phyloP scores from a whole-genome alignment of 1,284 basidiomycete species.

The Boletus sp. region DNA sequence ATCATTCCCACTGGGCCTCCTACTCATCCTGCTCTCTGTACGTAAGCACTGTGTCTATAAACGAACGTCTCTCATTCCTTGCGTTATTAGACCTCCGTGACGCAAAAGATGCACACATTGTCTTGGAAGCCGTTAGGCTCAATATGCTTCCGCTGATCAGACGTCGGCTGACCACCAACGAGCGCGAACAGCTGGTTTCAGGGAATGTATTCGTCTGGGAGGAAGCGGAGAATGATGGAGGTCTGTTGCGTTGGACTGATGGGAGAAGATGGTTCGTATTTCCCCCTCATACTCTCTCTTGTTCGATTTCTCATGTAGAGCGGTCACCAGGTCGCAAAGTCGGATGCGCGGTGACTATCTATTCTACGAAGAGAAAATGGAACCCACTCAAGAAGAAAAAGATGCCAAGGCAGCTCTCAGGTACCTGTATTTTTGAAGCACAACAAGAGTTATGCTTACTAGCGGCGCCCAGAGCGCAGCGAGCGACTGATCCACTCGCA shows the following conservation, averaged over 20 bases:
- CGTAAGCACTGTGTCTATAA: slow-evolving; percentile 20
- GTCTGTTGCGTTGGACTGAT: slow-evolving; percentile 73
- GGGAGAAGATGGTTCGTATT: slow-evolving; percentile 60
- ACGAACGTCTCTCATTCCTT: slow-evolving; percentile 13
- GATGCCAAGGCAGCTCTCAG: slow-evolving; percentile 69
- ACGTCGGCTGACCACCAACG: slow-evolving; percentile 59
- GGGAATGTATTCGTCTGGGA: slow-evolving; percentile 82
- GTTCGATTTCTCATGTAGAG: slow-evolving; percentile 3
- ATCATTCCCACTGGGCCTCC: slow-evolving; percentile 25
- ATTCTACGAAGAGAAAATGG: slow-evolving; percentile 76
- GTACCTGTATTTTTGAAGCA: slow-evolving; percentile 35
- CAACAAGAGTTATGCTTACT: slow-evolving; percentile 7
- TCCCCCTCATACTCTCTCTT: not conserved
- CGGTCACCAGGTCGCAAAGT: slow-evolving; percentile 62
- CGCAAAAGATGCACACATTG: slow-evolving; percentile 63
- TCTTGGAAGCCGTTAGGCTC: slow-evolving; percentile 71
- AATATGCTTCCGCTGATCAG: slow-evolving; percentile 67
- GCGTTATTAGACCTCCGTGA: slow-evolving; percentile 58
- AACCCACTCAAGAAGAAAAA: slow-evolving; percentile 68
- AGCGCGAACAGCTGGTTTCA: slow-evolving; percentile 62
- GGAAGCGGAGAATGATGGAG: slow-evolving; percentile 74
- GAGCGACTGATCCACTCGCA: slow-evolving; percentile 57
- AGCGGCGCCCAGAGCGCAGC: slow-evolving; percentile 45
- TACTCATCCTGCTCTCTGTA: slow-evolving; percentile 60
- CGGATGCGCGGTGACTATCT: slow-evolving; percentile 77